Conservation (phyloP, 2,329 filamentous ascomycete genomes). For the Calonectria pseudoreteaudii region DNA sequence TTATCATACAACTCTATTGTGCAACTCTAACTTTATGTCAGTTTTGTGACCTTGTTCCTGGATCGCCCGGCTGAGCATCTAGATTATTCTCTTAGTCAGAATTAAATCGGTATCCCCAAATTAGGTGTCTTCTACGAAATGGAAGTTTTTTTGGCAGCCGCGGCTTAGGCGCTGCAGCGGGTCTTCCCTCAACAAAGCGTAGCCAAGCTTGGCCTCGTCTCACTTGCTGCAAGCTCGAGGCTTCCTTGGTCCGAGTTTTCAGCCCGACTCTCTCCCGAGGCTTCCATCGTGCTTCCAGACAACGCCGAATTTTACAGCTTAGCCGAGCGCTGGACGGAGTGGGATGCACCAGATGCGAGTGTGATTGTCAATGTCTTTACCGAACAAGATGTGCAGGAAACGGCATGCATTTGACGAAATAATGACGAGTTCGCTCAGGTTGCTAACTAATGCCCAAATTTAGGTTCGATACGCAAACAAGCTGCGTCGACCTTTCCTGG, state of each 20-base stretch:
- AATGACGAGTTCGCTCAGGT: too few relatives aligned
- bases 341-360: conserved; percentile 26
- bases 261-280: conserved; percentile 16
- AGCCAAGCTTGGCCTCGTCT: conserved; percentile 15
- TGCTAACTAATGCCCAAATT: not conserved
- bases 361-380: conserved; percentile 21
- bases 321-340: conserved; percentile 29
- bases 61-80: too few relatives aligned
- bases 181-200: conserved; percentile 20
- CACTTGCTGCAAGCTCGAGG: not conserved
- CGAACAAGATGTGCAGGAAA: conserved; percentile 30
- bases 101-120: too few relatives aligned
- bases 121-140: not conserved
- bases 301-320: not conserved
- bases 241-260: conserved; percentile 23
- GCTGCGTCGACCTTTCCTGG: conserved; percentile 13
- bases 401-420: conserved; percentile 3
- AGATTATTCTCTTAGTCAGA: too few relatives aligned
- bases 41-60: too few relatives aligned
- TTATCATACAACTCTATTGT: too few relatives aligned
- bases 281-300: conserved; percentile 12
- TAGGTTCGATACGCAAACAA: conserved; percentile 31
- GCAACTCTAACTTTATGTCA: too few relatives aligned
- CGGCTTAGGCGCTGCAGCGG: conserved; percentile 18
- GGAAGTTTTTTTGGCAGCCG: conserved; percentile 30